These are phyloP conservation scores for Serendipita sp. DNA, from an alignment of 768 basidiomycete species.

Conservation along the genomic window DNA sequence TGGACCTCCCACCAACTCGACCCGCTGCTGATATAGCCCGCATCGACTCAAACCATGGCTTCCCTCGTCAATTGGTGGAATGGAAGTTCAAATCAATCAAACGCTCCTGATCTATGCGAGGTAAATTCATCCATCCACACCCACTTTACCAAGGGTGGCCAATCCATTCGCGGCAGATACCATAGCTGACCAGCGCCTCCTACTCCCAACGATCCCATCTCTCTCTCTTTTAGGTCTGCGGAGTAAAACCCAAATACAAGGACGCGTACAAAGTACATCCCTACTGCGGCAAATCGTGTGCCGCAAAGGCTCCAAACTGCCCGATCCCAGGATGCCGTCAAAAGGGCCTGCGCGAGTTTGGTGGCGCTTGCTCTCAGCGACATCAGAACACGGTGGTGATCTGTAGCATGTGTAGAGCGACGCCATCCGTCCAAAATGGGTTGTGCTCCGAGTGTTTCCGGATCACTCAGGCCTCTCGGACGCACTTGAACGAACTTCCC, in stretches of 20 bases:
- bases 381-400: background rate
- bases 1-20: too few species aligned
- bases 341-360: background rate
- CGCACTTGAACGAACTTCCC: background rate
- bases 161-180: too few species aligned
- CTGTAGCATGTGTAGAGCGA: background rate
- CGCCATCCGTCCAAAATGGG: background rate
- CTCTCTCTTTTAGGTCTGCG: conserved; percentile 28
- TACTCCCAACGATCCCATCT: background rate
- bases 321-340: background rate
- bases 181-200: too few species aligned
- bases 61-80: background rate
- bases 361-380: background rate
- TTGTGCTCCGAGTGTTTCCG: background rate
- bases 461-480: background rate
- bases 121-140: background rate
- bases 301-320: conserved; percentile 27
- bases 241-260: conserved; percentile 43
- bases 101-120: background rate
- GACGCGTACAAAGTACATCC: conserved; percentile 25
- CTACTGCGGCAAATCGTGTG: conserved; percentile 53
- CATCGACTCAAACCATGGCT: background rate
- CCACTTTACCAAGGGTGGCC: background rate
- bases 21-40: too few species aligned
- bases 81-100: background rate